Conservation (phyloP, 139 green algal species). For the Eudorina sp. region DNA sequence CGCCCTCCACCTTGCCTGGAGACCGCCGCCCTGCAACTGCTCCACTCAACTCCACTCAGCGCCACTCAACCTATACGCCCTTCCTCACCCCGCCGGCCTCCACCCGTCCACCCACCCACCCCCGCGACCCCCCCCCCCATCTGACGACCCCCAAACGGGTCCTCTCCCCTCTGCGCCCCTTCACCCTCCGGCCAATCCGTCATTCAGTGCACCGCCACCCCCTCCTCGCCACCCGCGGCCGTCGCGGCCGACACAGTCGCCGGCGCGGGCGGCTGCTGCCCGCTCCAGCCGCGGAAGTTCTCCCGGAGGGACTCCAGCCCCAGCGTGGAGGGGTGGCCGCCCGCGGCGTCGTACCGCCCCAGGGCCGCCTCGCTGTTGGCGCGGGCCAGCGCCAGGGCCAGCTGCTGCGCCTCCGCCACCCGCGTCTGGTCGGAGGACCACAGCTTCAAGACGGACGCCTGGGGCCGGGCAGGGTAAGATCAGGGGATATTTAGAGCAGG, state of each 20-base stretch:
- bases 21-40: no score
- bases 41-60: no score
- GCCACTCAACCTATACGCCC: no score
- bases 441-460: slow-evolving; percentile 68
- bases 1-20: no score
- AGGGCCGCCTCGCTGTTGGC: slow-evolving; percentile 38
- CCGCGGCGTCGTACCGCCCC: slow-evolving; percentile 14
- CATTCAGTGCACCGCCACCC: background rate
- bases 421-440: slow-evolving; percentile 50
- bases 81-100: no score
- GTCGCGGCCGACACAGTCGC: background rate
- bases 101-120: no score
- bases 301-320: slow-evolving; percentile 63
- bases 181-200: background rate
- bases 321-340: slow-evolving; percentile 70
- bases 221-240: background rate
- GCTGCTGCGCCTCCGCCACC: slow-evolving; percentile 16
- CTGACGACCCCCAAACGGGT: background rate
- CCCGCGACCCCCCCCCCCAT: no score
- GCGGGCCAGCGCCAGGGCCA: slow-evolving; percentile 25
- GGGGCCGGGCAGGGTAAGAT: background rate
- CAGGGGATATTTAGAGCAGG: no score
- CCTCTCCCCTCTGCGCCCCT: no score
- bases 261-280: background rate
- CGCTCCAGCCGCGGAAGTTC: slow-evolving; percentile 69